Percentiles rank a stretch among this genome's conserved stretches.
These are phyloP conservation scores for Aspergillus felis DNA, from an alignment of 2,329 filamentous ascomycete species.

Conservation along the genomic window DNA sequence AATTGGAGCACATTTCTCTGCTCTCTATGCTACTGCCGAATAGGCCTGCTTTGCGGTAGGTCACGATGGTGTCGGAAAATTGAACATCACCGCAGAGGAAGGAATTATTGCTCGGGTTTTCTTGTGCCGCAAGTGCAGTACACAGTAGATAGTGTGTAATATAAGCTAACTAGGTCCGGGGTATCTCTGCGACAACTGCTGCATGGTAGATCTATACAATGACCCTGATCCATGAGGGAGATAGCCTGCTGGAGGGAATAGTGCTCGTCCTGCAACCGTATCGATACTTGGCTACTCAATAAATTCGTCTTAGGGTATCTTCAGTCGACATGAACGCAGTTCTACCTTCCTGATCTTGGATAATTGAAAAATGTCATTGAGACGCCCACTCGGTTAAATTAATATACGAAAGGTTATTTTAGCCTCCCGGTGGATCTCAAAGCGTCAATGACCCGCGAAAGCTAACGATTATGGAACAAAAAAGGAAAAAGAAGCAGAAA, in stretches of 20 bases:
- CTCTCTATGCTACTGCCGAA: too few species aligned
- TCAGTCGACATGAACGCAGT: constrained; percentile 3
- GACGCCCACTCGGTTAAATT: neutral
- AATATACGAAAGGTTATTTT: neutral
- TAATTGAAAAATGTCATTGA: too few species aligned
- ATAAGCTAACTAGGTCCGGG: neutral
- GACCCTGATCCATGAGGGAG: too few species aligned
- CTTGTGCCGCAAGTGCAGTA: neutral
- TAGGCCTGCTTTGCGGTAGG: too few species aligned
- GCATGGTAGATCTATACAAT: too few species aligned
- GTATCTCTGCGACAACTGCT: too few species aligned
- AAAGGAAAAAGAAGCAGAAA: neutral
- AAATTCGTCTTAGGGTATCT: neutral
- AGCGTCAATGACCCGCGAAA: neutral
- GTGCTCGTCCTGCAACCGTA: too few species aligned
- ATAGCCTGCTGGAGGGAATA: too few species aligned
- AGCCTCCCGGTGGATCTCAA: constrained; percentile 2
- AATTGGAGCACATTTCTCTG: neutral
- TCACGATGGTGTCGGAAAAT: neutral
- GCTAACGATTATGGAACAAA: neutral
- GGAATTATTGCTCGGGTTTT: neutral
- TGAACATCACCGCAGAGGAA: neutral
- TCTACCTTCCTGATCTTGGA: too few species aligned
- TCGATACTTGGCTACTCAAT: neutral
- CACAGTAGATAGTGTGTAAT: neutral